Percentiles rank a stretch among this genome's conserved stretches.
Conservation (phyloP, 2,329 filamentous ascomycete species). For the Diplodia mutila region DNA sequence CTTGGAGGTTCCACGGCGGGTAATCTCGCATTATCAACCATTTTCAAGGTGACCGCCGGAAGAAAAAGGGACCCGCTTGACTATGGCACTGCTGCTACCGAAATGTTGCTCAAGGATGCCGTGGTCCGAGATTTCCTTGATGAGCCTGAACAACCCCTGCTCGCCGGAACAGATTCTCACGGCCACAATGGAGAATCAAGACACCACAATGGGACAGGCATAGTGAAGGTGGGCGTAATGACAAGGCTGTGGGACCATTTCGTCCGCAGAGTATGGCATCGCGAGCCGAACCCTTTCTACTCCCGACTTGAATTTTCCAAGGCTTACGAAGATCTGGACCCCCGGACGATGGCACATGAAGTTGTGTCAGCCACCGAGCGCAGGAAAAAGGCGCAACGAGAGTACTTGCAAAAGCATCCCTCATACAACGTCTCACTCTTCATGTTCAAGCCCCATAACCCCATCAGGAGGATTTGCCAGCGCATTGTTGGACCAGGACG, state of each 20-base stretch:
- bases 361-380: conserved; percentile 82
- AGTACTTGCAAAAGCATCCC: conserved; percentile 85
- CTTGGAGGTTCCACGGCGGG: conserved; percentile 57
- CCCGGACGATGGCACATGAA: conserved; percentile 85
- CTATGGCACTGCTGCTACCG: conserved; percentile 87
- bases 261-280: conserved; percentile 59
- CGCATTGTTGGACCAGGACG: conserved; percentile 88
- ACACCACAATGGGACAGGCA: conserved; percentile 29
- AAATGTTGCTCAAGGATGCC: conserved; percentile 95
- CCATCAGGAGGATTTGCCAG: conserved; percentile 81
- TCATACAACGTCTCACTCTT: conserved; percentile 92
- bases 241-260: conserved; percentile 66
- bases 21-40: conserved; percentile 73
- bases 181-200: conserved; percentile 10
- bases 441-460: conserved; percentile 79
- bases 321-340: conserved; percentile 78
- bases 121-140: conserved; percentile 95
- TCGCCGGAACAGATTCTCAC: conserved; percentile 6
- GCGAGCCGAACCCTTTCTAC: conserved; percentile 94
- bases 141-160: conserved; percentile 56
- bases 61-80: conserved; percentile 80
- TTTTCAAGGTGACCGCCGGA: conserved; percentile 63
- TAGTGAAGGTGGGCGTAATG: conserved; percentile 61
- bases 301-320: conserved; percentile 73
- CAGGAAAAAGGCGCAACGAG: conserved; percentile 84